Evolutionary conservation across 1,139 yeast species (phyloP), one percentile per base, ranked within the genome.

Genomic region (Taiozyma sp.): DNA sequence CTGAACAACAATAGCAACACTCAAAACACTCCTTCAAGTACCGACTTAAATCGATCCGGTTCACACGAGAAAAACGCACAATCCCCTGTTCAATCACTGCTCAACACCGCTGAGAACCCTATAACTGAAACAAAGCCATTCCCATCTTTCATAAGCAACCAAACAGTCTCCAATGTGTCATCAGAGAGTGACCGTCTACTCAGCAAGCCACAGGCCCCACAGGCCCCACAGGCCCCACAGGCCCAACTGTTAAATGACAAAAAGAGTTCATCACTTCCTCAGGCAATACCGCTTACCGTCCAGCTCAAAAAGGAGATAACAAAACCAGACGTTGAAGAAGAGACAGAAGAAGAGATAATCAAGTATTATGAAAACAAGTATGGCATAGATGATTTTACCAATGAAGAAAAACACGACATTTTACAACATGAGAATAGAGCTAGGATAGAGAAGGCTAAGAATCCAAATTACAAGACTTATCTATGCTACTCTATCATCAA

Each of bases 321-420:
- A 1, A 59, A 59, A 48, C 62, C 62, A 1, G 61, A 59, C 16
- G 50, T 58, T 28, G 56, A 54, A 22, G 50, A 54, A 26, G 59
- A 55, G 21, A 48, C 54, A 2, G 64, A 62, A 37, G 62, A 60
- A 16, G 63, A 58, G 19, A 59, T 62, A n/a, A 61, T 62, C 42
- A 50, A 53, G 43, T 62, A 62, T 44, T 62, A 62, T 45, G 62
- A 61, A 45, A 43, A 49, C n/a, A 62, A 61, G 49, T 62, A 55
- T 44, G 56, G 53, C 14, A 59, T 61, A 19, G 47, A 49, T 22
- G 63, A 62, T 50, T 60, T 62, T 42, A 57, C 63, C 13, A 52
- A 55, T 24, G 65, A 62, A 43, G 65, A 62, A 50, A 61, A 60
- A 43, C 62, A 60, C 41, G 65, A 62, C 42, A 62, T 62, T 10